These are phyloP conservation scores for Sporothrix globosa DNA, from an alignment of 2,329 filamentous ascomycete genomes.

Conservation along the genomic window DNA sequence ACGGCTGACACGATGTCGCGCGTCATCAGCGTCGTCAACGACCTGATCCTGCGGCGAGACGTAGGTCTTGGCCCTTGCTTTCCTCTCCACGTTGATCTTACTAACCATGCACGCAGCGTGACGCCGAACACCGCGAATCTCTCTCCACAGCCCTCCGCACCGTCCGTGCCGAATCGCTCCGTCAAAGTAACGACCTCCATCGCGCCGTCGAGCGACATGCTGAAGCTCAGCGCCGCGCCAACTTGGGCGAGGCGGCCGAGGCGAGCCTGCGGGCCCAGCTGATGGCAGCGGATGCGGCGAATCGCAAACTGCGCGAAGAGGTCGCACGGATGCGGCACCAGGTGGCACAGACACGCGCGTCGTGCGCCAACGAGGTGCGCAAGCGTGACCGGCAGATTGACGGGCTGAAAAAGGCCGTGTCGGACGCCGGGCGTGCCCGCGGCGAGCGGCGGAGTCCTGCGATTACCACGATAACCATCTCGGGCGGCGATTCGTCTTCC, in stretches of 20 bases:
- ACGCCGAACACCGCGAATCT: slow-evolving; percentile 84
- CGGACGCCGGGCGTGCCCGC: slow-evolving; percentile 67
- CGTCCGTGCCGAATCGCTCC: slow-evolving; percentile 73
- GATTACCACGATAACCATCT: slow-evolving; percentile 61
- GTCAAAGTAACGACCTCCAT: slow-evolving; percentile 70
- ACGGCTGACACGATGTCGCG: slow-evolving; percentile 65
- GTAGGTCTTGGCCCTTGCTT: slow-evolving; percentile 55
- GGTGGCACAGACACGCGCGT: slow-evolving; percentile 79
- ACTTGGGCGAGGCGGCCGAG: slow-evolving; percentile 69
- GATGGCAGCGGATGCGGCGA: slow-evolving; percentile 71
- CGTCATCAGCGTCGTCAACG: slow-evolving; percentile 92
- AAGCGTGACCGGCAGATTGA: slow-evolving; percentile 90
- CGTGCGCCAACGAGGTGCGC: slow-evolving; percentile 87
- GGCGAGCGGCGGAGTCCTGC: slow-evolving; percentile 59
- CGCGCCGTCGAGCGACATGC: slow-evolving; percentile 58
- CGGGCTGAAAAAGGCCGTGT: slow-evolving; percentile 82
- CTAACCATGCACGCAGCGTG: slow-evolving; percentile 61
- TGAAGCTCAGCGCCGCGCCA: slow-evolving; percentile 60
- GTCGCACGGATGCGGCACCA: slow-evolving; percentile 75
- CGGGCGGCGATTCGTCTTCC: slow-evolving; percentile 49
- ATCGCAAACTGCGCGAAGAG: slow-evolving; percentile 81
- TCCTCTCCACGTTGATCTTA: not conserved
- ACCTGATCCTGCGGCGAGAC: slow-evolving; percentile 86
- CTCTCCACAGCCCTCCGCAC: slow-evolving; percentile 76
- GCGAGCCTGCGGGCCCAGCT: slow-evolving; percentile 70